Conservation (phyloP, 768 basidiomycete species). For the Cyclocybe aegerita region DNA sequence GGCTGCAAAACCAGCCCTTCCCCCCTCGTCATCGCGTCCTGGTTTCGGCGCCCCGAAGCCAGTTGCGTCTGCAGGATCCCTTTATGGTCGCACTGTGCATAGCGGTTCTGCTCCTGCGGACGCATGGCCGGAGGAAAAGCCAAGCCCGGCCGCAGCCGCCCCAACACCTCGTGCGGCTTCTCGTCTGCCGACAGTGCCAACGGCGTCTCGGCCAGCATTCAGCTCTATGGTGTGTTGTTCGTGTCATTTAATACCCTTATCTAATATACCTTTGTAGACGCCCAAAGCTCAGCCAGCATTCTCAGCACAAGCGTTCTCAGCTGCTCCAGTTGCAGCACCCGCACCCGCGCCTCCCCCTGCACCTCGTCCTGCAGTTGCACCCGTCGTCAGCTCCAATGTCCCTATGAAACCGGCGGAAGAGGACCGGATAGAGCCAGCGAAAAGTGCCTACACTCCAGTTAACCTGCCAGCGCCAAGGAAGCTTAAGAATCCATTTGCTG, state of each 20-base stretch:
- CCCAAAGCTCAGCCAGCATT: slow-evolving; percentile 18
- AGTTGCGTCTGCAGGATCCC: slow-evolving; percentile 38
- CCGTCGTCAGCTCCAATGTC: slow-evolving; percentile 43
- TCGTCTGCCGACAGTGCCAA: slow-evolving; percentile 47
- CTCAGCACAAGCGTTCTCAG: slow-evolving; percentile 8
- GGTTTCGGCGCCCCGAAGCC: slow-evolving; percentile 42
- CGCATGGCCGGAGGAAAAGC: slow-evolving; percentile 59
- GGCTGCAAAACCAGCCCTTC: slow-evolving; percentile 34
- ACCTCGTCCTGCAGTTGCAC: slow-evolving; percentile 19
- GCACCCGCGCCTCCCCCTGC: slow-evolving; percentile 17
- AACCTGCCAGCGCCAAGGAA: slow-evolving; percentile 82
- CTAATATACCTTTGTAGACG: slow-evolving; percentile 6
- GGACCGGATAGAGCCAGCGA: slow-evolving; percentile 82
- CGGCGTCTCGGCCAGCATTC: slow-evolving; percentile 29
- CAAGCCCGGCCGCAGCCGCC: slow-evolving; percentile 33
- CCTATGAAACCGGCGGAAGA: slow-evolving; percentile 74
- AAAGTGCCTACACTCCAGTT: slow-evolving; percentile 89
- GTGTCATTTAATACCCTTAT: not conserved
- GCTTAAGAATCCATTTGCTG: slow-evolving; percentile 80
- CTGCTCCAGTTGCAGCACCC: slow-evolving; percentile 14
- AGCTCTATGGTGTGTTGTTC: slow-evolving; percentile 29
- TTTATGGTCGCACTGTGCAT: slow-evolving; percentile 38
- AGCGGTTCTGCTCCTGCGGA: slow-evolving; percentile 48
- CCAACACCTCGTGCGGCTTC: slow-evolving; percentile 42
- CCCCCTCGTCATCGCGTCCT: slow-evolving; percentile 46